These are phyloP conservation scores for Salvia miltiorrhiza DNA, from an alignment of 257 asterid species.

Conservation along the genomic window DNA sequence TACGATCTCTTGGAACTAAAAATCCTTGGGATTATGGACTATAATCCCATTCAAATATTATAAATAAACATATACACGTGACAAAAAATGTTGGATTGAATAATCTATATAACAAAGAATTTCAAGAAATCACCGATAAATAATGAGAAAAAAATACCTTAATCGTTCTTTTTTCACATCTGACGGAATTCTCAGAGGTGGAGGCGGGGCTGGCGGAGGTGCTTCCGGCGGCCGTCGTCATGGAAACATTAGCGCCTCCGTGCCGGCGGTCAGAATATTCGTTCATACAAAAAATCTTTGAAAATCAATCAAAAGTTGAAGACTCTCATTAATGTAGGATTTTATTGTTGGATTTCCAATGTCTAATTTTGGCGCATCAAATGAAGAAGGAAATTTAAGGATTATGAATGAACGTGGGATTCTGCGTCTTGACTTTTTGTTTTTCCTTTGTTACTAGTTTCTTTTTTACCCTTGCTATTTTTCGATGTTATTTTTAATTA, in stretches of 20 bases:
- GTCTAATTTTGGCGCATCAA: slow-evolving; percentile 1
- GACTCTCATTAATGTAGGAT: slow-evolving; percentile 5
- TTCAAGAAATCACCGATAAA: background rate
- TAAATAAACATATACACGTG: background rate
- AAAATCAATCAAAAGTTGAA: background rate
- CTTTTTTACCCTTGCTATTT: background rate
- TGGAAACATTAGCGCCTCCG: slow-evolving; percentile 32
- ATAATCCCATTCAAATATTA: slow-evolving; percentile 6
- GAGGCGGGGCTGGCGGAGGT: slow-evolving; percentile 32
- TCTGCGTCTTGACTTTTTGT: slow-evolving; percentile 37
- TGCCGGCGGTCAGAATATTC: slow-evolving; percentile 42
- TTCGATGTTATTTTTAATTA: background rate
- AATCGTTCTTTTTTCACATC: slow-evolving; percentile 50
- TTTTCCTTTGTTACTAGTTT: background rate
- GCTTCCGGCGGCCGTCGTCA: no score
- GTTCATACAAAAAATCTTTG: slow-evolving; percentile 4
- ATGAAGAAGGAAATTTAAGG: slow-evolving; percentile 14
- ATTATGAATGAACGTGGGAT: slow-evolving; percentile 49
- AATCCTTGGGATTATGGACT: slow-evolving; percentile 68
- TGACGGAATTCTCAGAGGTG: slow-evolving; percentile 47
- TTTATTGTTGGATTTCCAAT: slow-evolving; percentile 29
- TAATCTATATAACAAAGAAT: background rate
- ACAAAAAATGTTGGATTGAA: no score
- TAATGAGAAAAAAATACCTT: slow-evolving; percentile 35
- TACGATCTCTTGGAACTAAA: slow-evolving; percentile 43